A percentile compares a stretch with the other conserved stretches of the same genome.
Evolutionary conservation across 345 rosid species (phyloP).

Genomic region (Clarkia xantiana): DNA sequence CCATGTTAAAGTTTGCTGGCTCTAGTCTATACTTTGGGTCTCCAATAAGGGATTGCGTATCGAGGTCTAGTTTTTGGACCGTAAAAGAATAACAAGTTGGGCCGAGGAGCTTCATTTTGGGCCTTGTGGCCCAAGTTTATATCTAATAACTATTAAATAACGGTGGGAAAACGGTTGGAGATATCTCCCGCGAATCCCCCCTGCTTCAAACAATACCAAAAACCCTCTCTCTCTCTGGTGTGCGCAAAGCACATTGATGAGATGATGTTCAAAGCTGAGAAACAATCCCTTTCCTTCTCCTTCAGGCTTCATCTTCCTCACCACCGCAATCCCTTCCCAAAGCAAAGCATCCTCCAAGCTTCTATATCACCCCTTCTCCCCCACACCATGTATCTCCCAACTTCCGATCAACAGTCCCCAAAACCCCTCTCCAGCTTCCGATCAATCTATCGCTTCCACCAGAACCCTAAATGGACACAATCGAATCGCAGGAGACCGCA

Average conservation of each 20-base stretch:
- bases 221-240: not conserved
- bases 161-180: too few relatives aligned
- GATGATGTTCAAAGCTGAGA: constrained; percentile 1
- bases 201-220: constrained; percentile 2
- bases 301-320: constrained; percentile 13
- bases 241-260: not conserved
- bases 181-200: not conserved
- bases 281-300: constrained; percentile 59
- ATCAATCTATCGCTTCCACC: not conserved
- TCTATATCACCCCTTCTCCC: constrained; percentile 22
- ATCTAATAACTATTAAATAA: too few relatives aligned
- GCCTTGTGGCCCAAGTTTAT: too few relatives aligned
- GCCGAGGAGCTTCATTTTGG: too few relatives aligned
- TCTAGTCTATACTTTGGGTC: too few relatives aligned
- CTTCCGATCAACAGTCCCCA: not conserved
- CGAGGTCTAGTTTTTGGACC: too few relatives aligned
- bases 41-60: too few relatives aligned
- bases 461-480: constrained; percentile 15
- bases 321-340: constrained; percentile 12
- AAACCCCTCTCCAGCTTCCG: not conserved
- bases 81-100: too few relatives aligned
- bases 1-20: too few relatives aligned
- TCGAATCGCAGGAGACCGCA: not conserved
- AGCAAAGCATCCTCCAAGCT: constrained; percentile 28
- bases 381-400: not conserved